Evolutionary conservation across 2,329 filamentous ascomycete species (phyloP).

Genomic region (Cercospora zeae-maydis): DNA sequence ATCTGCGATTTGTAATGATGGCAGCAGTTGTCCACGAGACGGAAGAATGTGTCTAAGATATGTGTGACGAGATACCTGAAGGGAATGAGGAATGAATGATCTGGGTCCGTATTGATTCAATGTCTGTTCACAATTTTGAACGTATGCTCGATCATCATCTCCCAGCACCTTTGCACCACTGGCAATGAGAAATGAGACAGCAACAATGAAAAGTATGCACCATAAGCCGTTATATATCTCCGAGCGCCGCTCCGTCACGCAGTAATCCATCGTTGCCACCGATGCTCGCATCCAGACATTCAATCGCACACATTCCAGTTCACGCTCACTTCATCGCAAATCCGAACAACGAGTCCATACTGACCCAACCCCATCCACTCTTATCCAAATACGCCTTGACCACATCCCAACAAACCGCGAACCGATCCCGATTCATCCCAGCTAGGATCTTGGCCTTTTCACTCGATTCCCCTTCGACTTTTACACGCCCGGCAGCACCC

Average conservation of each 20-base stretch:
- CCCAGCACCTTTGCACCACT: background rate
- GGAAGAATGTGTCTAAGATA: background rate
- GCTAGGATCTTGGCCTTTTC: constrained; percentile 65
- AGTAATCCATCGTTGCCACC: background rate
- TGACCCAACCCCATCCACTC: constrained; percentile 43
- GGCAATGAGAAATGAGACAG: background rate
- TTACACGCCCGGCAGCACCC: constrained; percentile 29
- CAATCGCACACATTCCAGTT: background rate
- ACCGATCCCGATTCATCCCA: constrained; percentile 77
- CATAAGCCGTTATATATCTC: background rate
- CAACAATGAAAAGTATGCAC: background rate
- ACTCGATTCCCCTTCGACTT: constrained; percentile 53
- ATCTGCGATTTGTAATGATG: background rate
- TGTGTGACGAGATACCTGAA: background rate
- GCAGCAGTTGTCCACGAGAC: background rate
- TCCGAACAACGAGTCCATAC: constrained; percentile 48
- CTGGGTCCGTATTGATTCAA: too few relatives aligned
- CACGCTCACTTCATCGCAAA: constrained; percentile 37
- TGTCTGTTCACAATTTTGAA: too few relatives aligned
- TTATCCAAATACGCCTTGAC: constrained; percentile 56
- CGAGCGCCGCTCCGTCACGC: background rate
- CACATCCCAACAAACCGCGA: constrained; percentile 69
- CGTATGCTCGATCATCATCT: background rate
- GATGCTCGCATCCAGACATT: background rate
- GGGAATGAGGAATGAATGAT: background rate